Conservation (phyloP, 805 yeast species). For the Starmerella asiatica region DNA sequence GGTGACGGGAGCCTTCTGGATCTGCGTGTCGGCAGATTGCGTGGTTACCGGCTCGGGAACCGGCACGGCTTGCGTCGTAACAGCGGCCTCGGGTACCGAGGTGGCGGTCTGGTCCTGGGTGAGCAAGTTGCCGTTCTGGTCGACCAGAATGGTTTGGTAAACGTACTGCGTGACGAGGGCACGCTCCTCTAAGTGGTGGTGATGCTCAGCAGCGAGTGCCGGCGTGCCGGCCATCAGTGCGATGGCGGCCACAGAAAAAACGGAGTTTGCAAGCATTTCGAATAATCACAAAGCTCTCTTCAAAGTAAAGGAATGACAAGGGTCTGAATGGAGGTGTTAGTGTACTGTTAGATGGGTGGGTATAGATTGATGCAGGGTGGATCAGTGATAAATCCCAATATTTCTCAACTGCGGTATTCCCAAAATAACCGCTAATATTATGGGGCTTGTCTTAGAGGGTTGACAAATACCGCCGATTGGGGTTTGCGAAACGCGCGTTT, state of each 20-base stretch:
- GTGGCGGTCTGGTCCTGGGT: slow-evolving; percentile 30
- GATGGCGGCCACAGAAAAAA: slow-evolving; percentile 11
- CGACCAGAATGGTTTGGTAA: slow-evolving; percentile 35
- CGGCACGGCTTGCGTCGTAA: slow-evolving; percentile 20
- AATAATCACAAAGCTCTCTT: slow-evolving; percentile 6
- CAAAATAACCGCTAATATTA: too few relatives aligned
- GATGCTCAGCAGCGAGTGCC: slow-evolving; percentile 34
- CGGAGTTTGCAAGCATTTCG: slow-evolving; percentile 7
- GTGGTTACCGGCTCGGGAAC: slow-evolving; percentile 7
- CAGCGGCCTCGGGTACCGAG: slow-evolving; percentile 17
- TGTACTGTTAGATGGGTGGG: too few relatives aligned
- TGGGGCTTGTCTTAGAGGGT: too few relatives aligned
- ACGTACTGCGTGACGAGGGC: slow-evolving; percentile 34
- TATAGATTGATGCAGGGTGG: too few relatives aligned
- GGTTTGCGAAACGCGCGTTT: too few relatives aligned
- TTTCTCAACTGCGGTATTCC: too few relatives aligned
- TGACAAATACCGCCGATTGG: too few relatives aligned
- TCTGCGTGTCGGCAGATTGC: slow-evolving; percentile 14
- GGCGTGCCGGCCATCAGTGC: slow-evolving; percentile 24
- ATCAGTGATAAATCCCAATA: too few relatives aligned
- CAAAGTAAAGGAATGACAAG: slow-evolving; percentile 20
- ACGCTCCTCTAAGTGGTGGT: slow-evolving; percentile 43
- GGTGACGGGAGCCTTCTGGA: slow-evolving; percentile 24
- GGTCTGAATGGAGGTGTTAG: slow-evolving; percentile 17
- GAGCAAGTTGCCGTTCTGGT: slow-evolving; percentile 29